Evolutionary conservation across 306 rosid genomes (phyloP), one percentile per base, ranked within the genome.

Genomic region (Quillaja saponaria): DNA sequence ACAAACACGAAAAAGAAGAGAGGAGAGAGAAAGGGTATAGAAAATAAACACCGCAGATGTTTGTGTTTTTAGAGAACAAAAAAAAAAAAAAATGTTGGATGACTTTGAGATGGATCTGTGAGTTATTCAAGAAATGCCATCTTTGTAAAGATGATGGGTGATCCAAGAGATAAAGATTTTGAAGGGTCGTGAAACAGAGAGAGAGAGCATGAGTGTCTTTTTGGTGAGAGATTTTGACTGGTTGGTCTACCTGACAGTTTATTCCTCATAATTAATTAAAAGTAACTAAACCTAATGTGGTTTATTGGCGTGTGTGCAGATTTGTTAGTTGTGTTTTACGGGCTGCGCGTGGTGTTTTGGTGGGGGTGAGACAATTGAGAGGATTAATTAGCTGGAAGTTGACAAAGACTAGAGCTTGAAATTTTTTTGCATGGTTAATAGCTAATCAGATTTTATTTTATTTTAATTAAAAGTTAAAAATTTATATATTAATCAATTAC

Each of bases 171-270:
- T n/a, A n/a, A 13, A 12, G 7, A 6, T 28, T 18, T 49, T 61
- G 86, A 82, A 80, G 45, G 83, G 82, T 78, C 71, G 89, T 2
- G 25, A 49, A 13, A 34, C 31, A 47, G 14, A 42, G 52, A 31
- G 67, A 58, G 5, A 46, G 49, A 55, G 50, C 13, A 13, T 18
- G 40, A 6, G 19, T 14, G 60, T n/a, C 37, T 12, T 52, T 13
- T 34, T 49, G 17, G 50, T 13, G 6, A 50, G 34, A 44, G 53
- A 5, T 51, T 25, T 86, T 86, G 95, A 87, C 91, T 73, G 95
- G 87, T 84, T 82, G 95, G 78, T 85, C 84, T 82, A 80, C 89
- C 87, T 60, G 80, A 85, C 89, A 68, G 78, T 78, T 77, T 63
- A 1, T 25, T 37, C 10, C 8, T 1, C 35, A 1, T 21, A 17